These are phyloP conservation scores for Sporormia fimetaria DNA, from an alignment of 495 filamentous ascomycete genomes.

Conservation along the genomic window DNA sequence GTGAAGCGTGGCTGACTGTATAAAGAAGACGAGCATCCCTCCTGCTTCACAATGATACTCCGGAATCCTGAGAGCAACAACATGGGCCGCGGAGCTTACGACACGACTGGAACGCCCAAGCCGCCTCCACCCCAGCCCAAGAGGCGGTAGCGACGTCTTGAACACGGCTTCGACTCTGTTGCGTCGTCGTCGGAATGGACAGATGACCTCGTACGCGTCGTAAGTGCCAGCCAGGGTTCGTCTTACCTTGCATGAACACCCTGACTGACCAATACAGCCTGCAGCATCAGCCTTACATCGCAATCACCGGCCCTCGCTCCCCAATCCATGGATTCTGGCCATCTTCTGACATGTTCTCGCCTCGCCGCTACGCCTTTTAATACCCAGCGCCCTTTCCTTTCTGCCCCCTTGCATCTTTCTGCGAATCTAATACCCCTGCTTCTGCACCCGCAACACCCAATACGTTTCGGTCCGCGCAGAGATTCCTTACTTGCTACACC, in stretches of 20 bases:
- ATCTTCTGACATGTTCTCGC: conserved; percentile 1
- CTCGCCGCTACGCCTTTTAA: conserved; percentile 26
- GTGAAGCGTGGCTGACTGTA: conserved; percentile 13
- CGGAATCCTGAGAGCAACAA: conserved; percentile 23
- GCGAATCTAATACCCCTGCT: conserved; percentile 23
- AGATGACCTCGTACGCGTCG: conserved; percentile 21
- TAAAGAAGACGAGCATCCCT: conserved; percentile 10
- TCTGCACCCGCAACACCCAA: conserved; percentile 14
- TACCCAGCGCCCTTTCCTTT: conserved; percentile 23
- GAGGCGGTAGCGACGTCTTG: conserved; percentile 19
- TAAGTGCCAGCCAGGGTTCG: conserved; percentile 18
- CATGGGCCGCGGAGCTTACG: conserved; percentile 31
- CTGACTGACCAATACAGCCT: conserved; percentile 22
- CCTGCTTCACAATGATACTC: conserved; percentile 23
- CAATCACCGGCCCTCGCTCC: conserved; percentile 2
- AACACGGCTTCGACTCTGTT: conserved; percentile 7
- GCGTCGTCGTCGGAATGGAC: conserved; percentile 14
- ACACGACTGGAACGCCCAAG: conserved; percentile 30
- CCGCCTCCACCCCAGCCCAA: conserved; percentile 27
- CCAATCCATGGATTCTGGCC: conserved; percentile 2
- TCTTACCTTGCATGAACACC: conserved; percentile 17
- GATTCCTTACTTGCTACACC: conserved; percentile 10
- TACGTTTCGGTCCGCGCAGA: conserved; percentile 6
- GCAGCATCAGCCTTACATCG: conserved; percentile 17
- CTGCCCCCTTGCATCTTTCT: too few relatives aligned